A percentile compares a stretch with the other conserved stretches of the same genome.
Evolutionary conservation across 768 basidiomycete genomes (phyloP).

Genomic region (Hygrocybe punicea): DNA sequence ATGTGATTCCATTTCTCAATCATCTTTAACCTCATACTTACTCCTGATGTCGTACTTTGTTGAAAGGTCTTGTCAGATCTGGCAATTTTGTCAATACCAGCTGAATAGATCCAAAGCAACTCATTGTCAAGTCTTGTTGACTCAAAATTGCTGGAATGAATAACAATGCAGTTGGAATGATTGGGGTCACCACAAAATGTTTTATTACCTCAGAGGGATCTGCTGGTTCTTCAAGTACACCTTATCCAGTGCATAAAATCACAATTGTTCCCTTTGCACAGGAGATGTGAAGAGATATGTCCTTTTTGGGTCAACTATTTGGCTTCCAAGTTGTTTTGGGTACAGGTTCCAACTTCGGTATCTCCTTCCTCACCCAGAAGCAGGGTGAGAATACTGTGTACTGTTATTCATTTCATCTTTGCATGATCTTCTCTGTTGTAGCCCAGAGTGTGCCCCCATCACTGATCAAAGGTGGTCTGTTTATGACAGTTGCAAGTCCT

Average conservation of each 20-base stretch:
- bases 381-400: background rate
- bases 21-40: background rate
- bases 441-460: too few species aligned
- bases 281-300: conserved; percentile 5
- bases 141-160: too few species aligned
- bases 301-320: conserved; percentile 5
- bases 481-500: background rate
- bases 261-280: conserved; percentile 6
- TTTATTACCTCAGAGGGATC: background rate
- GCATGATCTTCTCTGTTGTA: too few species aligned
- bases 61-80: background rate
- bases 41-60: background rate
- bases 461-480: too few species aligned
- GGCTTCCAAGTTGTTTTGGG: background rate
- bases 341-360: background rate
- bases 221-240: background rate
- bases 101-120: conserved; percentile 1
- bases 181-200: conserved; percentile 7
- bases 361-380: background rate
- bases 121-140: background rate
- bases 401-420: background rate
- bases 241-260: background rate
- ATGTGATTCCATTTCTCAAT: background rate
- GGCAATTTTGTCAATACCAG: conserved; percentile 3
- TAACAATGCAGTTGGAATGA: conserved; percentile 1